A percentile compares a stretch with the other conserved stretches of the same genome.
Conservation (phyloP, 805 yeast species). For the Monosporozyma siamensis region DNA sequence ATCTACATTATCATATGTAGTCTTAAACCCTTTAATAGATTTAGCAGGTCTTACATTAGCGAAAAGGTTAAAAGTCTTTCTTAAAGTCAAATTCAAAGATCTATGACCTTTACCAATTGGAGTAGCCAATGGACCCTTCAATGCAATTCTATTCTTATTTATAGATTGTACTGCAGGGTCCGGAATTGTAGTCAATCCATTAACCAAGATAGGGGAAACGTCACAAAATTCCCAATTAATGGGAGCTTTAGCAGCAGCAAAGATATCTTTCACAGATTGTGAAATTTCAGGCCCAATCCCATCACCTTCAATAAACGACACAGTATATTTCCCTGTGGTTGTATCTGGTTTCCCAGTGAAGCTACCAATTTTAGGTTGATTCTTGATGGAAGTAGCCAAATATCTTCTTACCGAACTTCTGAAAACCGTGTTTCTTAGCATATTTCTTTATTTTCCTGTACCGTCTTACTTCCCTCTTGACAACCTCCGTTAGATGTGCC, state of each 20-base stretch:
- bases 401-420: conserved; percentile 8
- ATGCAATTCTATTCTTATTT: conserved; percentile 86
- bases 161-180: conserved; percentile 85
- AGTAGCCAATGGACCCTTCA: conserved; percentile 97
- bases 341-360: conserved; percentile 28
- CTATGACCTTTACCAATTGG: conserved; percentile 99
- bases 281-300: conserved; percentile 97
- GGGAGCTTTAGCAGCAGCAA: conserved; percentile 90
- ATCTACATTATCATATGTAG: conserved; percentile 74
- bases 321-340: conserved; percentile 79
- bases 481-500: too few species aligned
- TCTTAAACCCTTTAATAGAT: conserved; percentile 85
- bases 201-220: conserved; percentile 84
- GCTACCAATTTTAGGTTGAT: conserved; percentile 29
- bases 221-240: conserved; percentile 96
- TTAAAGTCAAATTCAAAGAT: conserved; percentile 91
- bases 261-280: conserved; percentile 85
- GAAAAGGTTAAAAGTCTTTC: conserved; percentile 91
- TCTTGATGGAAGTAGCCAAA: conserved; percentile 12
- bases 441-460: too few species aligned
- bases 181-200: conserved; percentile 91
- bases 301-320: conserved; percentile 95
- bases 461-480: too few species aligned
- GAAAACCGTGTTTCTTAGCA: conserved; percentile 9
- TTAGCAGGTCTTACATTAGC: conserved; percentile 98